These are phyloP conservation scores for Myriosclerotinia curreyana DNA, from an alignment of 2,329 filamentous ascomycete species.

Conservation along the genomic window DNA sequence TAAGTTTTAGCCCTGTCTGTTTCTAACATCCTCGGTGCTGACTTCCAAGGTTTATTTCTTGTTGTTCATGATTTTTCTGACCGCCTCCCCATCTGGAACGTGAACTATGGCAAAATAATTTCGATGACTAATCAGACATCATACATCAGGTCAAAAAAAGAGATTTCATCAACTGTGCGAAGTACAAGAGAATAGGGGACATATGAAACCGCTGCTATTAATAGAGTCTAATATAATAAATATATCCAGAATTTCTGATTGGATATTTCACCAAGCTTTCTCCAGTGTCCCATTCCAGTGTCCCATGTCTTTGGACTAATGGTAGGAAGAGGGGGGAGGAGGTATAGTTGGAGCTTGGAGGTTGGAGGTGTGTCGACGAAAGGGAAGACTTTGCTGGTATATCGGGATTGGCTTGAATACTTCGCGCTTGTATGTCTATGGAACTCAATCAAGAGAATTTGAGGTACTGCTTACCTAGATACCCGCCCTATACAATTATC, in stretches of 20 bases:
- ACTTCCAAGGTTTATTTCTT: background rate
- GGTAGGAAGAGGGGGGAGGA: no score
- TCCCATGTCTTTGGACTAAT: background rate
- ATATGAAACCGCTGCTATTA: background rate
- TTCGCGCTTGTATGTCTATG: background rate
- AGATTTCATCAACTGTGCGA: background rate
- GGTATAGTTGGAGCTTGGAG: no score
- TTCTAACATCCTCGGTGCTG: conserved; percentile 7
- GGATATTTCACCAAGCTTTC: background rate
- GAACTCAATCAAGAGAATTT: background rate
- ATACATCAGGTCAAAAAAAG: background rate
- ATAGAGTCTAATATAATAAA: no score
- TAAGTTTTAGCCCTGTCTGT: conserved; percentile 13
- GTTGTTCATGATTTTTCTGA: background rate
- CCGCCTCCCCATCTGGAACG: background rate
- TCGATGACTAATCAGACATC: no score
- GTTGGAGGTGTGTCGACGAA: no score
- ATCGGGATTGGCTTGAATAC: background rate
- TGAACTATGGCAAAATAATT: background rate
- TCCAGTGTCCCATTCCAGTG: background rate
- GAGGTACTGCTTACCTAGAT: background rate
- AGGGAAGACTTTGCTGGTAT: background rate
- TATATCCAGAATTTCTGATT: background rate
- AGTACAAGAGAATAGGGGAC: background rate
- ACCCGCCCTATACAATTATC: no score